Percentiles rank a stretch among this genome's conserved stretches.
Conservation (phyloP, 2,329 filamentous ascomycete genomes). For the Aspergillus terreus region DNA sequence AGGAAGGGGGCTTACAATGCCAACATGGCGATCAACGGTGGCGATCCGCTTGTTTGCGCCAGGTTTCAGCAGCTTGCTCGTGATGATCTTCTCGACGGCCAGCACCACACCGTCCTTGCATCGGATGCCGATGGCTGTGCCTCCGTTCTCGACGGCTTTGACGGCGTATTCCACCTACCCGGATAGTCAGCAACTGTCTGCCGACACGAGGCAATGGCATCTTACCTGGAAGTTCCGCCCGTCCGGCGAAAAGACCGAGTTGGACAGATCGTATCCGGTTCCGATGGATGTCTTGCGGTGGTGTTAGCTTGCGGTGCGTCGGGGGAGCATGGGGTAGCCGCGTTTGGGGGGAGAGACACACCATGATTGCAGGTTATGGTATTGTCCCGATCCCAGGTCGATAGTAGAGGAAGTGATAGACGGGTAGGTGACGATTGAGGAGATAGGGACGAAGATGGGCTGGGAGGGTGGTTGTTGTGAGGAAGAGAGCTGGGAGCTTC, state of each 20-base stretch:
- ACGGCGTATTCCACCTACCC: slow-evolving; percentile 82
- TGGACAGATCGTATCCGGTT: slow-evolving; percentile 97
- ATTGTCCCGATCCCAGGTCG: neutral
- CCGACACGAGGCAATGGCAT: neutral
- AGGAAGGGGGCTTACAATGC: slow-evolving; percentile 66
- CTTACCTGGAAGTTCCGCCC: slow-evolving; percentile 94
- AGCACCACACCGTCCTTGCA: slow-evolving; percentile 97
- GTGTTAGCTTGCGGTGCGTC: neutral
- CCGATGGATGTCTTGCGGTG: slow-evolving; percentile 81
- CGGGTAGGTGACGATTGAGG: neutral
- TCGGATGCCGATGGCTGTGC: slow-evolving; percentile 91
- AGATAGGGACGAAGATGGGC: neutral
- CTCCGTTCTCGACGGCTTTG: slow-evolving; percentile 97
- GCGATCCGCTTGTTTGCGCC: slow-evolving; percentile 97
- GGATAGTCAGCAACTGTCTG: slow-evolving; percentile 14
- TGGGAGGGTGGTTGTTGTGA: neutral
- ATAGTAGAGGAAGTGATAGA: neutral
- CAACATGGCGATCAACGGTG: slow-evolving; percentile 88
- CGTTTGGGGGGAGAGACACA: slow-evolving; percentile 11
- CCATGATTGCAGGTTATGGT: slow-evolving; percentile 14
- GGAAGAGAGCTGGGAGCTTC: neutral
- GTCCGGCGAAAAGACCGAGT: slow-evolving; percentile 99
- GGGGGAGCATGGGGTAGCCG: slow-evolving; percentile 16
- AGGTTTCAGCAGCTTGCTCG: slow-evolving; percentile 91
- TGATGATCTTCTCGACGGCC: slow-evolving; percentile 93